phyloP scores from a whole-genome alignment of 164 flowering plant genomes.

The Paratinospora sagittata region DNA sequence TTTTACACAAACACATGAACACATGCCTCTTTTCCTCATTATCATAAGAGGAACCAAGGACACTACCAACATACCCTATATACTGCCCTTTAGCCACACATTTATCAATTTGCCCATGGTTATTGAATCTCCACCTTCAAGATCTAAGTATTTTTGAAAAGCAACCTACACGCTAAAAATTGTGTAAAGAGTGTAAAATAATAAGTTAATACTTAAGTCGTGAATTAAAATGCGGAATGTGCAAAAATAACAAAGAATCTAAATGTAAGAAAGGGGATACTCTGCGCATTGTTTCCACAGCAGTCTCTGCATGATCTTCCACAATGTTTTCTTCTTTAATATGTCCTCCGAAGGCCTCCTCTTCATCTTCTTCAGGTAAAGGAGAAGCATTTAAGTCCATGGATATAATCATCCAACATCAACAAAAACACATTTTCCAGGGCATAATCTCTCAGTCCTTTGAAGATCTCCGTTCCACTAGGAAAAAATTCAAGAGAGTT shows the following conservation, averaged over 20 bases:
- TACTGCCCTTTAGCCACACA: neutral
- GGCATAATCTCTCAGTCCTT: neutral
- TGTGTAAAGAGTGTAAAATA: too few species aligned
- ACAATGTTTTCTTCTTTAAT: conserved; percentile 35
- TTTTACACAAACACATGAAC: neutral
- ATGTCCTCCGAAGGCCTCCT: conserved; percentile 45
- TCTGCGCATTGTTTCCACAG: conserved; percentile 63
- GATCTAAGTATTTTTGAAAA: neutral
- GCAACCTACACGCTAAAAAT: neutral
- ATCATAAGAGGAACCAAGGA: too few species aligned
- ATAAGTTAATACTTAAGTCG: neutral
- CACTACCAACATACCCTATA: neutral
- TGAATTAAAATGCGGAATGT: neutral
- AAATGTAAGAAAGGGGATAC: conserved; percentile 30
- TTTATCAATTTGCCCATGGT: neutral
- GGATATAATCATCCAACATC: conserved; percentile 44
- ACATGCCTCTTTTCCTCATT: too few species aligned
- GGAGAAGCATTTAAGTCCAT: conserved; percentile 96
- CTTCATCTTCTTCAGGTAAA: conserved; percentile 82
- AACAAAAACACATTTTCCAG: conserved; percentile 19
- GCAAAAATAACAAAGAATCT: neutral
- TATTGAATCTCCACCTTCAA: neutral
- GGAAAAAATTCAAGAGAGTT: neutral
- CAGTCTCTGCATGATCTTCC: conserved; percentile 49
- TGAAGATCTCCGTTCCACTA: neutral